Conservation (phyloP, 2,329 filamentous ascomycete species). For the Fusarium graminum region DNA sequence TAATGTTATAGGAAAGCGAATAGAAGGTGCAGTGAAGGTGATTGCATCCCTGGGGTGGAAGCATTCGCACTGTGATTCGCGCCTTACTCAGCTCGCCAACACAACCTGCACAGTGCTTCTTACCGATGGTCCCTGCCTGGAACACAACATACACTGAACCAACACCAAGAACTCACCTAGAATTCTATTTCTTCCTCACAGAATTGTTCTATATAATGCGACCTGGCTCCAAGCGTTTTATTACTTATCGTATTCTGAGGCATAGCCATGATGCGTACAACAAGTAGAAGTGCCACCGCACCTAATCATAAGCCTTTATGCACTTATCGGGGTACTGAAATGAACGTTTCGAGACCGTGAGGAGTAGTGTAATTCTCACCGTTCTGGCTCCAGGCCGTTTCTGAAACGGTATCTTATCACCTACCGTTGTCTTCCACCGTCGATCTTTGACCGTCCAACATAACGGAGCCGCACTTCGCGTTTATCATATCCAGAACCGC, state of each 20-base stretch:
- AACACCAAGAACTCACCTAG: background rate
- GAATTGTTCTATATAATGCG: background rate
- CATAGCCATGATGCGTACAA: too few relatives aligned
- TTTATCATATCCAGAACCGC: too few relatives aligned
- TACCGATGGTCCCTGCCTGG: background rate
- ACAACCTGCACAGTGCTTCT: conserved; percentile 5
- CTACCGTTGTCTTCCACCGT: too few relatives aligned
- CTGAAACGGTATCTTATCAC: too few relatives aligned
- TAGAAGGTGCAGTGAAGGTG: background rate
- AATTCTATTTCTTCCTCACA: background rate
- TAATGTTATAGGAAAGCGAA: background rate
- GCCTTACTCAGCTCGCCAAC: background rate
- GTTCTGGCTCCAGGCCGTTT: too few relatives aligned
- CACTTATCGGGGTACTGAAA: too few relatives aligned
- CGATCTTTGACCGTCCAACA: too few relatives aligned
- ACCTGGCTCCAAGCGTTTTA: background rate
- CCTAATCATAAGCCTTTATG: too few relatives aligned
- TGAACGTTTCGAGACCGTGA: too few relatives aligned
- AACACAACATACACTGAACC: background rate
- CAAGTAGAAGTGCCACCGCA: too few relatives aligned
- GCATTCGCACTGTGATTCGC: conserved; percentile 1
- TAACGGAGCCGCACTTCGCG: too few relatives aligned
- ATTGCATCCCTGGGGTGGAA: background rate
- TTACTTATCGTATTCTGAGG: background rate
- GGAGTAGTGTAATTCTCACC: too few relatives aligned